These are phyloP conservation scores for Sphaerostilbella broomeana DNA, from an alignment of 2,329 filamentous ascomycete genomes.

Conservation along the genomic window DNA sequence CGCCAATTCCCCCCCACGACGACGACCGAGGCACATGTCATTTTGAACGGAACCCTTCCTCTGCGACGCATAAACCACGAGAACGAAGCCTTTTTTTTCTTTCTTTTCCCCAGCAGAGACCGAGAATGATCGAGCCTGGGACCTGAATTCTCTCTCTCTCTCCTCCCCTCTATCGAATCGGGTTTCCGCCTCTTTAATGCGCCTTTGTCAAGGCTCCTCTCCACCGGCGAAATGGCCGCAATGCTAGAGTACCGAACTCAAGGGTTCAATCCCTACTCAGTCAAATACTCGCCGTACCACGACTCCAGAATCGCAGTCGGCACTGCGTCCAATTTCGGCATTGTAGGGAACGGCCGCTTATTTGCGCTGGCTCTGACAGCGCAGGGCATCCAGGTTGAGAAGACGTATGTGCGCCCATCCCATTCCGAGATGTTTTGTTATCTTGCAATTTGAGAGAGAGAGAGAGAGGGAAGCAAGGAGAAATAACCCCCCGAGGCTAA, in stretches of 20 bases:
- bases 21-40: constrained; percentile 32
- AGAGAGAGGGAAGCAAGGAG: no score
- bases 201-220: constrained; percentile 12
- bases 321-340: constrained; percentile 88
- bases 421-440: no score
- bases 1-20: no score
- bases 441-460: no score
- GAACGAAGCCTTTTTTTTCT: no score
- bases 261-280: constrained; percentile 91
- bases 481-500: background rate
- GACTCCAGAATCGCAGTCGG: constrained; percentile 90
- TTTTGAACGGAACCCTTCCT: constrained; percentile 1
- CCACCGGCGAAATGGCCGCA: constrained; percentile 35
- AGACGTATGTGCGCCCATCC: constrained; percentile 51
- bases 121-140: background rate
- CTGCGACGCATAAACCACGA: no score
- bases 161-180: background rate
- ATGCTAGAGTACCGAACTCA: constrained; percentile 95
- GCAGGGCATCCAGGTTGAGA: constrained; percentile 76
- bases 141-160: background rate
- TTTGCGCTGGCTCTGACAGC: constrained; percentile 79
- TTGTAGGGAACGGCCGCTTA: constrained; percentile 89
- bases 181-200: no score
- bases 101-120: background rate
- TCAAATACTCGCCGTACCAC: constrained; percentile 98